A percentile compares a stretch with the other conserved stretches of the same genome.
Evolutionary conservation across 768 basidiomycete species (phyloP).

Genomic region (Astraeus odoratus): DNA sequence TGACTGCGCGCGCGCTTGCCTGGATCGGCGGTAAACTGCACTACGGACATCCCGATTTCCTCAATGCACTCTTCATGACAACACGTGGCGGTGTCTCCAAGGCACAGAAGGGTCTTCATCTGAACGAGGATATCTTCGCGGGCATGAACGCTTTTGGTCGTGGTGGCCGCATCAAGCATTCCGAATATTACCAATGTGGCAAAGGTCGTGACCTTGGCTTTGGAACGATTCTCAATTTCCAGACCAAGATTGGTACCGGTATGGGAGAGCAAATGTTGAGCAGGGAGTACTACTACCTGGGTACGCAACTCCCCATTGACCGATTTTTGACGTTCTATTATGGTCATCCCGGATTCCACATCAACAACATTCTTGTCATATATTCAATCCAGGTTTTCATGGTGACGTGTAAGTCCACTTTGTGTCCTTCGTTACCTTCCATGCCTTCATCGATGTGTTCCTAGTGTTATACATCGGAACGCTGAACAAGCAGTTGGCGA

Average conservation of each 20-base stretch:
- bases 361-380: slow-evolving; percentile 99
- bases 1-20: slow-evolving; percentile 89
- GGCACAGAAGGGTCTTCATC: slow-evolving; percentile 95
- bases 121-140: slow-evolving; percentile 99
- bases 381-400: slow-evolving; percentile 98
- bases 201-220: slow-evolving; percentile 99
- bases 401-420: slow-evolving; percentile 67
- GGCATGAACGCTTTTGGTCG: slow-evolving; percentile 99
- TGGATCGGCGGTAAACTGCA: slow-evolving; percentile 99
- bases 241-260: slow-evolving; percentile 99
- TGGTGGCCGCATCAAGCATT: slow-evolving; percentile 98
- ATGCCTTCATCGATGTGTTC: slow-evolving; percentile 8
- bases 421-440: neutral
- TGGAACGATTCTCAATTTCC: slow-evolving; percentile 98
- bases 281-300: slow-evolving; percentile 98
- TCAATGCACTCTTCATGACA: slow-evolving; percentile 96
- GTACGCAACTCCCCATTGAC: slow-evolving; percentile 96
- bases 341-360: slow-evolving; percentile 98
- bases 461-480: slow-evolving; percentile 92
- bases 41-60: slow-evolving; percentile 99
- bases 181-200: slow-evolving; percentile 99
- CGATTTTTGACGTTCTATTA: slow-evolving; percentile 99
- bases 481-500: slow-evolving; percentile 85
- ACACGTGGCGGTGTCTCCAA: slow-evolving; percentile 99
- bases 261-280: slow-evolving; percentile 99